Conservation (phyloP, 164 flowering plant genomes). For the Euptelea pleiosperma region DNA sequence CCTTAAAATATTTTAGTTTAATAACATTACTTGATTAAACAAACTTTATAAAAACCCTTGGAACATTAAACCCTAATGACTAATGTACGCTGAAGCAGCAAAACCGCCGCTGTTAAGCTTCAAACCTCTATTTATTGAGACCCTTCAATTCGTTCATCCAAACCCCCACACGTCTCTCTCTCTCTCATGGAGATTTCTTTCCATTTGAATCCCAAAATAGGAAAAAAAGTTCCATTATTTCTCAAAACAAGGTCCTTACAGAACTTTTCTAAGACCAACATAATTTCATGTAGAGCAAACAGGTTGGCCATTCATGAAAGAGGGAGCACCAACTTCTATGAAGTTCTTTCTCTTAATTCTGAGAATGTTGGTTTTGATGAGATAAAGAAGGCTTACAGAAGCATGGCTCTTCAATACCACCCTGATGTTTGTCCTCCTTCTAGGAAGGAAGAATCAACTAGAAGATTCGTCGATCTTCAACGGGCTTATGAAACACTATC, state of each 20-base stretch:
- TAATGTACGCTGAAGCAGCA: too few species aligned
- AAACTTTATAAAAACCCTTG: too few species aligned
- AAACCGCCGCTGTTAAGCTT: not conserved
- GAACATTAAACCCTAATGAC: too few species aligned
- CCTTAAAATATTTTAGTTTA: not conserved
- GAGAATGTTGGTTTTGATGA: constrained; percentile 8
- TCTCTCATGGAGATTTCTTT: not conserved
- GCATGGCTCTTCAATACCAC: constrained; percentile 31
- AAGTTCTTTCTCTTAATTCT: constrained; percentile 8
- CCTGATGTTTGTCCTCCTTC: constrained; percentile 35
- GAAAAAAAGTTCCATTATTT: not conserved
- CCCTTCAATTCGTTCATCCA: too few species aligned
- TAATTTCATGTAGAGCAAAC: constrained; percentile 9
- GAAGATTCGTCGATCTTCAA: constrained; percentile 27
- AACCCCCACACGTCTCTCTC: constrained; percentile 1
- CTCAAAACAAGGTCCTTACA: not conserved
- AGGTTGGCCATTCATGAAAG: not conserved
- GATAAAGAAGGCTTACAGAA: constrained; percentile 15
- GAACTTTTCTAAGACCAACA: not conserved
- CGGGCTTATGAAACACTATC: constrained; percentile 36
- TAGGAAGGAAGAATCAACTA: constrained; percentile 28
- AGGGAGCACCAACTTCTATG: constrained; percentile 6
- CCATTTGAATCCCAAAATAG: constrained; percentile 6
- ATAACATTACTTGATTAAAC: not conserved
- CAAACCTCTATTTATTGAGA: not conserved